Conservation (phyloP, 2,329 filamentous ascomycete genomes). For the Nothopassalora personata region DNA sequence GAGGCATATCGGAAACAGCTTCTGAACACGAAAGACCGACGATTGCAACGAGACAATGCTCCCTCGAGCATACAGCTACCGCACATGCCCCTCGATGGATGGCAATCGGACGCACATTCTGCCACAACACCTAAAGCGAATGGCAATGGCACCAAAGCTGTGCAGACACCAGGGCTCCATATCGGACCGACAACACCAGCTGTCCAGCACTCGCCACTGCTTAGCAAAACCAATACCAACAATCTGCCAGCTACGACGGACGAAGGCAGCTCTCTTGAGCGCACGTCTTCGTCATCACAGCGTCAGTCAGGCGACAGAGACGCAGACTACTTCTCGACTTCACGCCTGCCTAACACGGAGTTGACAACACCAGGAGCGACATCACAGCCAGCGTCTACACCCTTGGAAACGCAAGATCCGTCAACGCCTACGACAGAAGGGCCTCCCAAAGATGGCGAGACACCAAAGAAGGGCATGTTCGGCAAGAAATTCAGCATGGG, state of each 20-base stretch:
- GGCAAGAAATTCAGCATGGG: conserved; percentile 78
- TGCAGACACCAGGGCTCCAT: conserved; percentile 68
- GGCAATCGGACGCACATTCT: conserved; percentile 41
- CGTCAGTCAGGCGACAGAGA: conserved; percentile 56
- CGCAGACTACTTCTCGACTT: conserved; percentile 72
- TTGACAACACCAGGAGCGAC: conserved; percentile 23
- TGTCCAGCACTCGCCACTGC: conserved; percentile 32
- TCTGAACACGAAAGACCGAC: conserved; percentile 56
- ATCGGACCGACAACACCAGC: conserved; percentile 57
- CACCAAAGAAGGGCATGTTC: conserved; percentile 54
- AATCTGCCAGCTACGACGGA: conserved; percentile 36
- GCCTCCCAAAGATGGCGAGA: conserved; percentile 49
- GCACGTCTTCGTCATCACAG: conserved; percentile 48
- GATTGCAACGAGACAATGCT: conserved; percentile 52
- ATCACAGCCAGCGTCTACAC: conserved; percentile 28
- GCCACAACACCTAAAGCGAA: conserved; percentile 54
- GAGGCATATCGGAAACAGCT: conserved; percentile 65
- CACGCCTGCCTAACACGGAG: conserved; percentile 46
- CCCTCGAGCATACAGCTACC: conserved; percentile 59
- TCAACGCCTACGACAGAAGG: conserved; percentile 42
- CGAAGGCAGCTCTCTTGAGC: conserved; percentile 47
- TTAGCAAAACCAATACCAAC: conserved; percentile 29
- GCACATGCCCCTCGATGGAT: conserved; percentile 36
- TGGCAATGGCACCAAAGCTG: conserved; percentile 55
- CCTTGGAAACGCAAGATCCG: conserved; percentile 32